A percentile compares a stretch with the other conserved stretches of the same genome.
Conservation (phyloP, 106 monocot species). For the Platanthera guangdongensis region DNA sequence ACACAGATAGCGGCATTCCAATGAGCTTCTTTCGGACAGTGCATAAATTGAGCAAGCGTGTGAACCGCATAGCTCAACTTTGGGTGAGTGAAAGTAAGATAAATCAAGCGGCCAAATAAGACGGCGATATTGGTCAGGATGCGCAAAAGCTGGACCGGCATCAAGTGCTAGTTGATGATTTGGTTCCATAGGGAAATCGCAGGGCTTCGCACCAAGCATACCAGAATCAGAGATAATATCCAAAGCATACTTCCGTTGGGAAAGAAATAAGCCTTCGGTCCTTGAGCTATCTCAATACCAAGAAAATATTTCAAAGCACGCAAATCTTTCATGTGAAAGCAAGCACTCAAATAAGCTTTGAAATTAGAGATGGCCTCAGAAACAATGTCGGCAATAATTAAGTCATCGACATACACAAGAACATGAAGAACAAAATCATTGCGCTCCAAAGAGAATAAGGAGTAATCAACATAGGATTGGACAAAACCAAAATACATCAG, state of each 20-base stretch:
- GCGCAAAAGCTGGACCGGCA: neutral
- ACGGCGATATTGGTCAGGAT: neutral
- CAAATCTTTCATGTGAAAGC: neutral
- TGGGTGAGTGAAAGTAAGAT: constrained; percentile 1
- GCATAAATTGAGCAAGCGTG: constrained; percentile 1
- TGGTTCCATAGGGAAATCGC: neutral
- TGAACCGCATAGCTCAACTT: neutral
- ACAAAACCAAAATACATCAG: no score
- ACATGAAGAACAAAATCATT: no score
- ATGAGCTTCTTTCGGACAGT: neutral
- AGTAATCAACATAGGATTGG: no score
- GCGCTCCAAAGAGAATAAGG: no score
- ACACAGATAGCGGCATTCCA: constrained; percentile 1
- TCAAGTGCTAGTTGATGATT: neutral
- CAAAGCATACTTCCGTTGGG: neutral
- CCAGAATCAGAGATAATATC: neutral
- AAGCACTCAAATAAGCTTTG: neutral
- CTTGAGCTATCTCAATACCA: neutral
- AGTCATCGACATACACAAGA: constrained; percentile 4
- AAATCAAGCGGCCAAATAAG: neutral
- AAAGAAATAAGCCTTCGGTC: neutral
- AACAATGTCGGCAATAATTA: neutral
- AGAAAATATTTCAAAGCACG: constrained; percentile 6
- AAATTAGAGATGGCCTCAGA: neutral
- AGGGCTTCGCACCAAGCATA: neutral